These are phyloP conservation scores for Dentipellis fragilis DNA, from an alignment of 768 basidiomycete species.

Conservation along the genomic window DNA sequence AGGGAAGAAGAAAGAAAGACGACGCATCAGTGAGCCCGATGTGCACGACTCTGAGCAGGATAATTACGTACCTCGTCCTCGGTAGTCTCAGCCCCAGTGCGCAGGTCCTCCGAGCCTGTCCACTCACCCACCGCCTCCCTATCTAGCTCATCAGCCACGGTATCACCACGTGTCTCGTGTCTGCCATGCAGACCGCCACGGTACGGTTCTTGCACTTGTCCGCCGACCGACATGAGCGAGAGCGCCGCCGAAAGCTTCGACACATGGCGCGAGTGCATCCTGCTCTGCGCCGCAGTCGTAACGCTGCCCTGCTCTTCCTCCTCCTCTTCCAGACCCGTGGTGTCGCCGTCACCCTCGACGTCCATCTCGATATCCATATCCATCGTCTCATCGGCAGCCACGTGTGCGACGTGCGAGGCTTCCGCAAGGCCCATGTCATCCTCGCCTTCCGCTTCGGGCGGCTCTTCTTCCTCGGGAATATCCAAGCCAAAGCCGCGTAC, in stretches of 20 bases:
- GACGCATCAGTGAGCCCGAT: neutral
- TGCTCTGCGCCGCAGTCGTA: constrained; percentile 39
- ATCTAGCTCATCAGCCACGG: constrained; percentile 15
- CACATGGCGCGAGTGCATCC: constrained; percentile 57
- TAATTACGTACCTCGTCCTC: constrained; percentile 55
- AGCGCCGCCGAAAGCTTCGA: constrained; percentile 60
- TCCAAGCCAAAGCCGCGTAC: constrained; percentile 73
- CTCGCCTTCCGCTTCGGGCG: constrained; percentile 10
- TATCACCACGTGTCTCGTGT: constrained; percentile 18
- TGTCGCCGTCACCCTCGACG: constrained; percentile 18
- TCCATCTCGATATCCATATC: constrained; percentile 17
- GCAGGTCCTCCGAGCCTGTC: constrained; percentile 75
- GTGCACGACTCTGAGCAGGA: constrained; percentile 5
- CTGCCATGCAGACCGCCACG: constrained; percentile 20
- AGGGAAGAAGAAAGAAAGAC: neutral
- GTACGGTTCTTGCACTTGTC: constrained; percentile 18
- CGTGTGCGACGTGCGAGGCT: constrained; percentile 5
- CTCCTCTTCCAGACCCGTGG: constrained; percentile 26
- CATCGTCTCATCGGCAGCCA: constrained; percentile 8
- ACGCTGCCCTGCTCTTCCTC: constrained; percentile 30
- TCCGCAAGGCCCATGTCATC: constrained; percentile 31
- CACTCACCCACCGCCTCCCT: constrained; percentile 54
- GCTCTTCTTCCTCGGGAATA: constrained; percentile 66
- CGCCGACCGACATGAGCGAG: constrained; percentile 54
- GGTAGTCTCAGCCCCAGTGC: constrained; percentile 35